phyloP scores from a whole-genome alignment of 306 rosid genomes.

The Begonia fuchsioides region DNA sequence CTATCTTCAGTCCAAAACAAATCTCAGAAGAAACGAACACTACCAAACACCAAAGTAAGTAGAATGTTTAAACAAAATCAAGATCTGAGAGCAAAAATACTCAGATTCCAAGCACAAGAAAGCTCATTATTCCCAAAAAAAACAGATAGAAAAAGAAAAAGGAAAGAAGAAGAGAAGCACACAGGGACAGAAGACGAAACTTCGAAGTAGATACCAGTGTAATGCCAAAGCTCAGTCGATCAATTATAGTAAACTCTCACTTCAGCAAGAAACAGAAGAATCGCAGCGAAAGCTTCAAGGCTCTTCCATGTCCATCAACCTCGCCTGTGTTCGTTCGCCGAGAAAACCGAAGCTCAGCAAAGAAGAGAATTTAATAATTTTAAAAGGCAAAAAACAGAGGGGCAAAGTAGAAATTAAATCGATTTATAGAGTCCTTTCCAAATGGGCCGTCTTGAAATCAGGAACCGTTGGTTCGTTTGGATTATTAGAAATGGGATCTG shows the following conservation, averaged over 20 bases:
- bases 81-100: constrained; percentile 8
- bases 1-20: too few species aligned
- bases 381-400: constrained; percentile 1
- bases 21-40: too few species aligned
- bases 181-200: too few species aligned
- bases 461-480: neutral
- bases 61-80: neutral
- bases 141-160: too few species aligned
- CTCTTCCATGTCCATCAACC: constrained; percentile 80
- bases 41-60: too few species aligned
- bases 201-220: too few species aligned
- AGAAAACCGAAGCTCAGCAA: constrained; percentile 23
- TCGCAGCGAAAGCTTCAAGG: constrained; percentile 22
- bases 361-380: neutral
- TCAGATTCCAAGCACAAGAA: neutral
- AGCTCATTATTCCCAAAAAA: neutral
- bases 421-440: constrained; percentile 2
- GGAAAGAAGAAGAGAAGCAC: too few species aligned
- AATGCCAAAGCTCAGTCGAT: too few species aligned
- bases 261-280: too few species aligned
- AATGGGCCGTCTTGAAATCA: neutral
- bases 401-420: constrained; percentile 28
- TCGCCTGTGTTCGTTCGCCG: constrained; percentile 21
- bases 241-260: too few species aligned
- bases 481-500: neutral